A percentile compares a stretch with the other conserved stretches of the same genome.
Conservation (phyloP, 495 filamentous ascomycete genomes). For the Hypoxylon crocopeplum region DNA sequence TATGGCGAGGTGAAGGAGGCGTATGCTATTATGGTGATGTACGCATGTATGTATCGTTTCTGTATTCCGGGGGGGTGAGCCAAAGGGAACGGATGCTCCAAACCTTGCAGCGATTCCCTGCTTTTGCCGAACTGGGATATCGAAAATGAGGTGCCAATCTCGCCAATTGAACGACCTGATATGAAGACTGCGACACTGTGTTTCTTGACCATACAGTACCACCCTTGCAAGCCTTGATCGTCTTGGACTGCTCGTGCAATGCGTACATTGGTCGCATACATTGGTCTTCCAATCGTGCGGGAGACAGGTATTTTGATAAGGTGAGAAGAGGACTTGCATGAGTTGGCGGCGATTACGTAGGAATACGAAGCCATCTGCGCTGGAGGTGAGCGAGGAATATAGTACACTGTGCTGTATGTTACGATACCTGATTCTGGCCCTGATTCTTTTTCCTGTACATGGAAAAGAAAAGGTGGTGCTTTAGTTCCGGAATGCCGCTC, state of each 20-base stretch:
- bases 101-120: conserved; percentile 36
- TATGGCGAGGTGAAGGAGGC: conserved; percentile 27
- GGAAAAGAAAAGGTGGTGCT: no score
- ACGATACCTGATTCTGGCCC: not conserved
- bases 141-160: conserved; percentile 36
- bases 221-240: conserved; percentile 12
- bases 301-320: conserved; percentile 23
- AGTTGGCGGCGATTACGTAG: conserved; percentile 13
- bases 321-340: conserved; percentile 18
- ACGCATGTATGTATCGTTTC: not conserved
- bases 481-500: not conserved
- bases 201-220: conserved; percentile 25
- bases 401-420: not conserved
- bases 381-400: not conserved
- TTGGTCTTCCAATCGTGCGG: conserved; percentile 20
- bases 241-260: conserved; percentile 6
- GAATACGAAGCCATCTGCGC: conserved; percentile 21
- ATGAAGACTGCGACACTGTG: conserved; percentile 34
- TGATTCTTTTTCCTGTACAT: no score
- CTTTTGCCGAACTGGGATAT: conserved; percentile 29
- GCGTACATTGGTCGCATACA: not conserved
- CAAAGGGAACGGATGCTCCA: conserved; percentile 15
- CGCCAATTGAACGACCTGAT: conserved; percentile 25
- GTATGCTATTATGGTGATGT: not conserved
- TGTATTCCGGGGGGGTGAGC: conserved; percentile 9